These are phyloP conservation scores for Cerrena zonata DNA, from an alignment of 1,284 basidiomycete genomes.

Conservation along the genomic window DNA sequence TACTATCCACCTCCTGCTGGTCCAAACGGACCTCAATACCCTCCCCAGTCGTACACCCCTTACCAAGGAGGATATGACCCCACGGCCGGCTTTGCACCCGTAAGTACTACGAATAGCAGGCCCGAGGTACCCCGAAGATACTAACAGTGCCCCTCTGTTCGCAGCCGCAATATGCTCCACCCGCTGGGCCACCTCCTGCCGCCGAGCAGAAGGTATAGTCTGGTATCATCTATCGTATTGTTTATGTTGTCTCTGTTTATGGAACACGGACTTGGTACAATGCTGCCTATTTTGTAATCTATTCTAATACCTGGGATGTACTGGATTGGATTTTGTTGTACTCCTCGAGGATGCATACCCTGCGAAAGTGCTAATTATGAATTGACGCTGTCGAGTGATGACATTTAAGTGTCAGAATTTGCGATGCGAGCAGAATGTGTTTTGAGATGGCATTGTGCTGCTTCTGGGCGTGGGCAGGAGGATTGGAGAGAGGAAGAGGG, in stretches of 20 bases:
- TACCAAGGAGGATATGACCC: constrained; percentile 16
- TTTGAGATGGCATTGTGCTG: not conserved
- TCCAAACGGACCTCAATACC: constrained; percentile 17
- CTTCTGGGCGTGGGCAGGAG: too few species aligned
- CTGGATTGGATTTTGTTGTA: not conserved
- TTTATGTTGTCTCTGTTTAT: not conserved
- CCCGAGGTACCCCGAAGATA: too few species aligned
- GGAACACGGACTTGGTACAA: not conserved
- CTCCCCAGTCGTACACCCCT: constrained; percentile 15
- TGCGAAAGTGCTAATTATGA: not conserved
- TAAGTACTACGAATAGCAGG: constrained; percentile 16
- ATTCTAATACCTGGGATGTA: not conserved
- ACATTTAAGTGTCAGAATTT: not conserved
- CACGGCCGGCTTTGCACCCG: constrained; percentile 19
- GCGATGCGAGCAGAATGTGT: not conserved
- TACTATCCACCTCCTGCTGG: constrained; percentile 4
- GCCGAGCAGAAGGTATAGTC: not conserved
- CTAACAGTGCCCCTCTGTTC: too few species aligned
- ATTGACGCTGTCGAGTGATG: not conserved
- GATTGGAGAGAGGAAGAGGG: too few species aligned
- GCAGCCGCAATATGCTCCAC: constrained; percentile 16
- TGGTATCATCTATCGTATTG: not conserved
- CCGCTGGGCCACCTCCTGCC: constrained; percentile 5
- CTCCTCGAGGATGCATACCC: not conserved
- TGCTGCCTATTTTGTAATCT: not conserved